Conservation (phyloP, 208 protist genomes). For the Leptomonas pyrrhocoris region DNA sequence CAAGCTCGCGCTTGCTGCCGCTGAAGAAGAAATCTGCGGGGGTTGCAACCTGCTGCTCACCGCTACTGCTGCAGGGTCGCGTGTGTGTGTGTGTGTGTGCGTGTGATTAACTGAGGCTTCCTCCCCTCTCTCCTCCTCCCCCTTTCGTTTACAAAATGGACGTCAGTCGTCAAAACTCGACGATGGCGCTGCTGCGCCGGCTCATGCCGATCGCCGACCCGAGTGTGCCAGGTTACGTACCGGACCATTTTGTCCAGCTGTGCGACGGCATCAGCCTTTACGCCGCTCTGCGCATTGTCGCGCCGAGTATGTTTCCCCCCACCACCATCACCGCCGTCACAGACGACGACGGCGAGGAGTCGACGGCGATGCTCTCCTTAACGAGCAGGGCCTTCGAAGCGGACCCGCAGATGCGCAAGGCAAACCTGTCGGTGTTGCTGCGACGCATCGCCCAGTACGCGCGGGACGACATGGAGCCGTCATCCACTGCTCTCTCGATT, state of each 20-base stretch:
- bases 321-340: slow-evolving; percentile 23
- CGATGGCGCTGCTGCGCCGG: slow-evolving; percentile 29
- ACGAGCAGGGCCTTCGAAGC: slow-evolving; percentile 5
- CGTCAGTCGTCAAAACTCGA: slow-evolving; percentile 22
- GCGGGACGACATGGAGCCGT: slow-evolving; percentile 30
- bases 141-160: not conserved
- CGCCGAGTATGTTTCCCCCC: slow-evolving; percentile 40
- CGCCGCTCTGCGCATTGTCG: slow-evolving; percentile 41
- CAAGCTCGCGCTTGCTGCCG: too few relatives aligned
- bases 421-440: slow-evolving; percentile 49
- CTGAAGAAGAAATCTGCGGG: too few relatives aligned
- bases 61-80: too few relatives aligned
- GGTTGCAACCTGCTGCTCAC: too few relatives aligned
- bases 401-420: slow-evolving; percentile 31
- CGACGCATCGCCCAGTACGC: slow-evolving; percentile 50
- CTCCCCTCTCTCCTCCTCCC: too few relatives aligned
- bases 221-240: slow-evolving; percentile 7
- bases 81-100: not conserved
- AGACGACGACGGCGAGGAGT: slow-evolving; percentile 3
- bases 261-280: slow-evolving; percentile 49
- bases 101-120: too few relatives aligned
- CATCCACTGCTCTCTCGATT: slow-evolving; percentile 33
- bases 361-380: slow-evolving; percentile 9
- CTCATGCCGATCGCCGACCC: slow-evolving; percentile 24
- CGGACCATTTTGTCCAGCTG: slow-evolving; percentile 39